These are phyloP conservation scores for Phaeoacremonium minimum DNA, from an alignment of 2,329 filamentous ascomycete genomes.

Conservation along the genomic window DNA sequence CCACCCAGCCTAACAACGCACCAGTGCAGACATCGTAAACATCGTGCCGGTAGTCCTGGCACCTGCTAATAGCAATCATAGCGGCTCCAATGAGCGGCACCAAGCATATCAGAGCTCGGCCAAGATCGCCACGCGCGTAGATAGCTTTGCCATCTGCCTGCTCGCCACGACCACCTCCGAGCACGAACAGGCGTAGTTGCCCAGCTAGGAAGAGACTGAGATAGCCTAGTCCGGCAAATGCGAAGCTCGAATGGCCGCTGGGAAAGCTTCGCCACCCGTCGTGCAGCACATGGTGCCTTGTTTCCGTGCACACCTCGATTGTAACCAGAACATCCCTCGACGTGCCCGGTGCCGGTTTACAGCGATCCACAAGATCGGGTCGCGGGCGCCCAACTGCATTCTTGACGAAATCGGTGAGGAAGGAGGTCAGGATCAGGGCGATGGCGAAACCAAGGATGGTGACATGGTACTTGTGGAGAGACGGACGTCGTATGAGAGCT, in stretches of 20 bases:
- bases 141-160: constrained; percentile 12
- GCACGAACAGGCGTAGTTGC: constrained; percentile 54
- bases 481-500: constrained; percentile 58
- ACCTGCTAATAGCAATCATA: constrained; percentile 66
- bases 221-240: constrained; percentile 76
- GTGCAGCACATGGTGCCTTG: constrained; percentile 63
- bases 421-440: constrained; percentile 69
- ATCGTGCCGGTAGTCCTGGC: constrained; percentile 68
- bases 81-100: constrained; percentile 56
- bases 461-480: constrained; percentile 77
- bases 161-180: constrained; percentile 16
- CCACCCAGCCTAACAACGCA: constrained; percentile 51
- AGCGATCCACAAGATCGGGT: constrained; percentile 65
- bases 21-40: constrained; percentile 66
- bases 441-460: constrained; percentile 78
- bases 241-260: constrained; percentile 73
- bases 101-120: constrained; percentile 53
- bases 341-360: constrained; percentile 59
- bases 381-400: constrained; percentile 76
- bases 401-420: constrained; percentile 89
- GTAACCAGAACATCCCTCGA: constrained; percentile 51
- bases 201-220: constrained; percentile 66
- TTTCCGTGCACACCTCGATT: constrained; percentile 69
- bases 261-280: constrained; percentile 85
- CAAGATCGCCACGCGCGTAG: constrained; percentile 38